A percentile compares a stretch with the other conserved stretches of the same genome.
phyloP scores from a whole-genome alignment of 1,139 yeast genomes.

The Candida sanyaensis region DNA sequence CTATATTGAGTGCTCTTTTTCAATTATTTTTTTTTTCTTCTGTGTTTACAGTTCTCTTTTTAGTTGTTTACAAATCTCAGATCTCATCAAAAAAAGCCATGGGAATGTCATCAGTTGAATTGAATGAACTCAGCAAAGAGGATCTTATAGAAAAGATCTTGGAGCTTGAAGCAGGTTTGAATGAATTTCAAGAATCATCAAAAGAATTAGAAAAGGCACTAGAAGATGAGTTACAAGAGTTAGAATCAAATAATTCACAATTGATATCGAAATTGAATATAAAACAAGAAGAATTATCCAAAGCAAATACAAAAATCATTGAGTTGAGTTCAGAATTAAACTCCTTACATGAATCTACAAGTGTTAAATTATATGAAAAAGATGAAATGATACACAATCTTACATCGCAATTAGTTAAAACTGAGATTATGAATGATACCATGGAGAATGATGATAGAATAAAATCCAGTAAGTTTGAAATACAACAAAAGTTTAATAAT shows the following conservation, averaged over 20 bases:
- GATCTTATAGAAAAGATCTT: slow-evolving; percentile 31
- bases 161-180: slow-evolving; percentile 38
- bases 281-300: slow-evolving; percentile 10
- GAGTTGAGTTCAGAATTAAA: slow-evolving; percentile 24
- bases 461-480: slow-evolving; percentile 30
- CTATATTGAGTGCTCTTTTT: too few relatives aligned
- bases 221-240: slow-evolving; percentile 41
- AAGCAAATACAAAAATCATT: slow-evolving; percentile 16
- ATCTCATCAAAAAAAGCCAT: slow-evolving; percentile 2
- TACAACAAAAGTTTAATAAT: slow-evolving; percentile 40
- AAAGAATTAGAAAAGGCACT: slow-evolving; percentile 46
- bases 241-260: slow-evolving; percentile 26
- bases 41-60: too few relatives aligned
- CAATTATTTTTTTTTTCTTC: too few relatives aligned
- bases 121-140: slow-evolving; percentile 20
- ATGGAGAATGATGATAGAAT: slow-evolving; percentile 44
- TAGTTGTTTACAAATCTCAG: slow-evolving; percentile 1
- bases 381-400: slow-evolving; percentile 25
- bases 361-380: slow-evolving; percentile 17
- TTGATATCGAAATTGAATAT: slow-evolving; percentile 10
- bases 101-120: slow-evolving; percentile 5
- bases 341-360: slow-evolving; percentile 21
- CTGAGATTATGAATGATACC: slow-evolving; percentile 44
- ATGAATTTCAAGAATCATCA: slow-evolving; percentile 46
- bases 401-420: slow-evolving; percentile 35